Evolutionary conservation across 1,284 basidiomycete genomes (phyloP), one percentile per base, ranked within the genome.

Genomic region (Rhodotorula sp.): DNA sequence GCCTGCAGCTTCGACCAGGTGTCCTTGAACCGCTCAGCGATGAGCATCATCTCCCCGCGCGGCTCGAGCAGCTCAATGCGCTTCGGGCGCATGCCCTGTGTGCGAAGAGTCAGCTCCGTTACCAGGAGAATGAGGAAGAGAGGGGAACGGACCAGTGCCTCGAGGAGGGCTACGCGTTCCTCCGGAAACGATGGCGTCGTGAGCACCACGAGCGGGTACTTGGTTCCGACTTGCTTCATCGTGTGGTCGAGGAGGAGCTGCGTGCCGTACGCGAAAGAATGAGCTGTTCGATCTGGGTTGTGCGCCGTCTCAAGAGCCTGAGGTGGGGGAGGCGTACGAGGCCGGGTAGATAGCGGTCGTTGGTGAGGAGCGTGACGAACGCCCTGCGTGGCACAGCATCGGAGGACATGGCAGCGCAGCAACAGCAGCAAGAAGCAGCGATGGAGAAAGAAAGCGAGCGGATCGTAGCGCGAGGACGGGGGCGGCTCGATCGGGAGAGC

Each of bases 1-100:
- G 65, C 65, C 37, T 66, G 65, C 15, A 66, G 44, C 65, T 66
- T 66, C 22, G 39, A 46, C 65, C 65, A 66, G 29, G 64, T 66
- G 29, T 66, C 64, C 29, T 34, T 51, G 58, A 66, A 66, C 3
- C 65, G 65, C 41, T 66, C 65, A 5, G 58, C 65, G 34, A 66
- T 61, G 41, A 55, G 41, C 13, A 29, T 34, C 32, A 55, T 44
- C 41, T 61, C 65, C 7, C 65, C 65, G 32, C 34, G 54, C 4
- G 65, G 65, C 34, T 66, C 65, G 51, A 66, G 65, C 25, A 61
- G 36, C 39, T 61, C 58, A 25, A 66, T 60, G 12, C 51, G 51
- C 39, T 53, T 41, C 2, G 50, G 54, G 29, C 54, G 15, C 25
- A 66, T 54, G 2, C 65, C 65, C 50, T 51, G 50, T n/a, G 17